Evolutionary conservation across 2,329 filamentous ascomycete species (phyloP), one percentile per base, ranked within the genome.

Genomic region (Aspergillus carbonarius): DNA sequence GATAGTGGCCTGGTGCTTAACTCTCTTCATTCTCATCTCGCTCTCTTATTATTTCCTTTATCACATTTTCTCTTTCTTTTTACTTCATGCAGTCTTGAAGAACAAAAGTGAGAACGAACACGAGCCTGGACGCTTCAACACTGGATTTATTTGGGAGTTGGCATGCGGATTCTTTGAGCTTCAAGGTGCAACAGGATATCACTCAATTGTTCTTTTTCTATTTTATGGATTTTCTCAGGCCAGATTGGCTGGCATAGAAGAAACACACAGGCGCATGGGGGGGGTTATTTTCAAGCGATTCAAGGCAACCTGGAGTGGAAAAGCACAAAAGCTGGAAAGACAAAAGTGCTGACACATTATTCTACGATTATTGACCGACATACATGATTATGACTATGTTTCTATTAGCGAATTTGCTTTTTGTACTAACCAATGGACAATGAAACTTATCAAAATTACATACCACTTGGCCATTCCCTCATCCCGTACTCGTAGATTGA

Each of bases 21-120:
- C 30, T 9, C 9, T 27, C 30, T 53, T 54, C 51, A 34, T 25
- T 44, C 35, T 34, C 37, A 34, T 54, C 15, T 52, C 54, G 35
- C 52, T 56, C 39, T 30, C 30, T 47, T 27, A 60, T 25, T 2
- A 3, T 32, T 32, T 32, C 30, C 30, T 17, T 48, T 27, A 32
- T 18, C 10, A 27, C 6, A 15, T 17, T 32, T 25, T 5, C 4
- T 18, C 1, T 13, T n/a, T 25, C n/a, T 47, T 35, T 32, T 54
- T 54, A 49, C 49, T 23, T 9, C 46, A 13, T 23, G n/a, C 35
- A 6, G 6, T 46, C 9, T 23, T 7, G 23, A 47, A 20, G 40
- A 42, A 30, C 35, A 46, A 57, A 55, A 51, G 54, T 42, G 54
- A 46, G 57, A 47, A 59, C 32, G 37, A 34, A 55, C 44, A 55